Evolutionary conservation across 352 stramenopile genomes (phyloP).

Genomic region (Phytophthora sojae): DNA sequence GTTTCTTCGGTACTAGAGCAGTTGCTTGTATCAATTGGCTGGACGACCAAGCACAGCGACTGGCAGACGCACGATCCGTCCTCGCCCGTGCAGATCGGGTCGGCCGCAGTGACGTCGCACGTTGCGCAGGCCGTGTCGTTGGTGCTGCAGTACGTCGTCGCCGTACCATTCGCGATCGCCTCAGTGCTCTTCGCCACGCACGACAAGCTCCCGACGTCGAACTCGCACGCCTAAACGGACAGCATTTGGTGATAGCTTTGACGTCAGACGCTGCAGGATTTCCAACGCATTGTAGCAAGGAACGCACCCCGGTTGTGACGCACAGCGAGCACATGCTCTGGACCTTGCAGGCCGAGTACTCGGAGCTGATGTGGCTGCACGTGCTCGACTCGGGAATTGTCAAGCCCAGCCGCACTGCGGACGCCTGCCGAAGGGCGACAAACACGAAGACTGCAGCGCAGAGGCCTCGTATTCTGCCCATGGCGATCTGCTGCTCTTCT

Average conservation of each 20-base stretch:
- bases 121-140: constrained; percentile 34
- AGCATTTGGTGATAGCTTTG: background rate
- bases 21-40: constrained; percentile 6
- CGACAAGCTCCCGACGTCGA: constrained; percentile 33
- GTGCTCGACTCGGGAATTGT: constrained; percentile 17
- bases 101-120: constrained; percentile 30
- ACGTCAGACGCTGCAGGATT: background rate
- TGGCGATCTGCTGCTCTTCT: background rate
- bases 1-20: constrained; percentile 7
- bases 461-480: background rate
- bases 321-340: constrained; percentile 48
- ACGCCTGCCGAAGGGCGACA: background rate
- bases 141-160: constrained; percentile 38
- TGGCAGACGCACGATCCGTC: constrained; percentile 44
- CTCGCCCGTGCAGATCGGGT: constrained; percentile 37
- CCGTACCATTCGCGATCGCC: constrained; percentile 6
- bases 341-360: constrained; percentile 45
- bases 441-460: background rate
- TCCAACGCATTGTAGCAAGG: too few relatives aligned
- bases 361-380: constrained; percentile 40
- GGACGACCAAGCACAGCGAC: constrained; percentile 41
- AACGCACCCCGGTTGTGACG: constrained; percentile 38
- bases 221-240: constrained; percentile 41
- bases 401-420: background rate
- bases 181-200: constrained; percentile 26